Base-by-base conservation (phyloP, 805 yeast species). In the Nakazawaea siamensis region DNA sequence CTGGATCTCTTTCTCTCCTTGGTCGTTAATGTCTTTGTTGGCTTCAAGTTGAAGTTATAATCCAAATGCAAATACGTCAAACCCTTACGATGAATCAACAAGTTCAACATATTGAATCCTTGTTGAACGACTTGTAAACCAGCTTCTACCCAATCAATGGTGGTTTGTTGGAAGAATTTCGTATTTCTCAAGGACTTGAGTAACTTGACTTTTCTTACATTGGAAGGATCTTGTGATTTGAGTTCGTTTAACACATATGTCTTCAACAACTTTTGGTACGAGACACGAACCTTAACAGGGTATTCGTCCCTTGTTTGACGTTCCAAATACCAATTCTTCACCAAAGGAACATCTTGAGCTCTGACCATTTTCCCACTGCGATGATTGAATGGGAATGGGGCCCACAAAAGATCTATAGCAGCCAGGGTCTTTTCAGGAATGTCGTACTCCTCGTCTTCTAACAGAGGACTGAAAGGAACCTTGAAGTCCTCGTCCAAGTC, bases 61-160 rank as follows among this genome's bases (percentile, higher is more conserved):
- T 92, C 99, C 43, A 92, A 63, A 62, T 92, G 99, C 41, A 92
- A 62, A 52, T 87, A 92, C 0, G 96, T 87, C 24, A 92, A 61
- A 0, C 97, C 97, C 46, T 83, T 80, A 48, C 87, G 73, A 54
- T 92, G 97, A 33, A 92, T 86, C 44, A 92, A 63, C 24, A 92
- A 60, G 54, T 87, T 88, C 31, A 92, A 66, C 94, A 90, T 88
- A 47, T 86, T 90, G 56, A 80, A 84, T 3, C 98, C 98, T 57
- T 92, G 99, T 25, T 76, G 72, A 50, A 95, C 83, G 2, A 92
- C 76, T 58, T 92, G 97, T 38, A 92, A 62, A 19, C 97, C 98
- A 1, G 97, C 98, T 55, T 92, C 99, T 3, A 90, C 92, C 99
- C 99, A 92, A 56, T 92, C 98, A 33, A 92, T 78, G 0, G 88